Conservation (phyloP, 495 filamentous ascomycete species). For the Hypomontagnella submonticulosa region DNA sequence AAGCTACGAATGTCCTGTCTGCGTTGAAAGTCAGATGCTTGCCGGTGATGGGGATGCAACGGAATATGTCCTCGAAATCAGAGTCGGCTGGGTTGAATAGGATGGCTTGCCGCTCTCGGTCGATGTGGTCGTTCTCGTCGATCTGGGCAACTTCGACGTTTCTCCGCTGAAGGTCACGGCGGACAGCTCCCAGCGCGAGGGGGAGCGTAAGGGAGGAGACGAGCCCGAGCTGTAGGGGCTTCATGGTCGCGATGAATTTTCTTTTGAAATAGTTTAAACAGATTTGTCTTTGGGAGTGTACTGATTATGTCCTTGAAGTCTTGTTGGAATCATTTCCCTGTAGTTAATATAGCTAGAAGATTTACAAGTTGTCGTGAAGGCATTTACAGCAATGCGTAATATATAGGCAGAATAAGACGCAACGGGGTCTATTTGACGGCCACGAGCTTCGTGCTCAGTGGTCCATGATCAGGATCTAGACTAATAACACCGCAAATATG, state of each 20-base stretch:
- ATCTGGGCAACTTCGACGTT: constrained; percentile 30
- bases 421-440: not conserved
- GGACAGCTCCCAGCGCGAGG: constrained; percentile 16
- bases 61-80: constrained; percentile 28
- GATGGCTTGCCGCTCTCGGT: constrained; percentile 17
- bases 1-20: constrained; percentile 19
- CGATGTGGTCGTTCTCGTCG: constrained; percentile 21
- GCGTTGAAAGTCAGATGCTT: constrained; percentile 20
- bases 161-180: constrained; percentile 19
- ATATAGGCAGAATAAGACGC: not conserved
- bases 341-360: not conserved
- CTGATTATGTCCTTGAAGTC: not conserved
- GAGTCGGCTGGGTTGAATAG: constrained; percentile 10
- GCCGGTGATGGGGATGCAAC: constrained; percentile 5
- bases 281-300: not conserved
- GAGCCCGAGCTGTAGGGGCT: constrained; percentile 3
- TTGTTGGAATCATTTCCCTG: not conserved
- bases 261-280: not conserved
- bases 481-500: not conserved
- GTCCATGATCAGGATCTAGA: not conserved
- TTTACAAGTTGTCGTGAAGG: constrained; percentile 10
- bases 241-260: constrained; percentile 13
- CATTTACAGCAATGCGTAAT: not conserved
- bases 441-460: constrained; percentile 10
- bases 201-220: constrained; percentile 6